Percentiles rank a stretch among this genome's conserved stretches.
These are phyloP conservation scores for Arbutus unedo DNA, from an alignment of 148 eudicot species.

Conservation along the genomic window DNA sequence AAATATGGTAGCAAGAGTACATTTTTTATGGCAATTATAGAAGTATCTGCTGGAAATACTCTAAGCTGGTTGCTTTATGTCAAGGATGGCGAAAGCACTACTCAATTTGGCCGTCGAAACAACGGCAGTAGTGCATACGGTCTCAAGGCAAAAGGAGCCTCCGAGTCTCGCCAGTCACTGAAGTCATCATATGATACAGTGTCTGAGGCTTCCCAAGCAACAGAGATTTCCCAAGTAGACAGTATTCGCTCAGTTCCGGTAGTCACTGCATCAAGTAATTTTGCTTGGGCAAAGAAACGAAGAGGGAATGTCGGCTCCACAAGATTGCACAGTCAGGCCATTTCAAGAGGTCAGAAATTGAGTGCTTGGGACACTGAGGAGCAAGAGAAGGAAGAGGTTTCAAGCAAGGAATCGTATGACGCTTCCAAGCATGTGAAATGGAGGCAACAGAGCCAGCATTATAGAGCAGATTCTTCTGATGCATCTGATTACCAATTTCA, in stretches of 20 bases:
- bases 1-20: not conserved
- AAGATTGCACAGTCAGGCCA: constrained; percentile 20
- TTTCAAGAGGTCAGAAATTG: constrained; percentile 25
- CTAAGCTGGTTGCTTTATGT: not conserved
- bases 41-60: not conserved
- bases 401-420: constrained; percentile 11
- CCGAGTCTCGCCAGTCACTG: constrained; percentile 28
- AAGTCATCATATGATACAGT: constrained; percentile 40
- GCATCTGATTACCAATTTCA: constrained; percentile 26
- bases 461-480: constrained; percentile 28
- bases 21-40: not conserved
- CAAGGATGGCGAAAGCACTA: constrained; percentile 41
- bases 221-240: constrained; percentile 58
- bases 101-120: constrained; percentile 34
- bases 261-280: constrained; percentile 29
- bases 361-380: constrained; percentile 26
- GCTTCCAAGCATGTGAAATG: constrained; percentile 1
- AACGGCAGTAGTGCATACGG: constrained; percentile 30
- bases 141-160: constrained; percentile 36
- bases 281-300: constrained; percentile 35
- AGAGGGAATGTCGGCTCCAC: constrained; percentile 24
- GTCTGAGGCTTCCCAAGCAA: constrained; percentile 57
- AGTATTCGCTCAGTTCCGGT: constrained; percentile 36
- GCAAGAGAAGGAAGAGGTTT: constrained; percentile 23
- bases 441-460: constrained; percentile 10